Evolutionary conservation across 2,329 filamentous ascomycete genomes (phyloP).

Genomic region (Cercospora citrullina): DNA sequence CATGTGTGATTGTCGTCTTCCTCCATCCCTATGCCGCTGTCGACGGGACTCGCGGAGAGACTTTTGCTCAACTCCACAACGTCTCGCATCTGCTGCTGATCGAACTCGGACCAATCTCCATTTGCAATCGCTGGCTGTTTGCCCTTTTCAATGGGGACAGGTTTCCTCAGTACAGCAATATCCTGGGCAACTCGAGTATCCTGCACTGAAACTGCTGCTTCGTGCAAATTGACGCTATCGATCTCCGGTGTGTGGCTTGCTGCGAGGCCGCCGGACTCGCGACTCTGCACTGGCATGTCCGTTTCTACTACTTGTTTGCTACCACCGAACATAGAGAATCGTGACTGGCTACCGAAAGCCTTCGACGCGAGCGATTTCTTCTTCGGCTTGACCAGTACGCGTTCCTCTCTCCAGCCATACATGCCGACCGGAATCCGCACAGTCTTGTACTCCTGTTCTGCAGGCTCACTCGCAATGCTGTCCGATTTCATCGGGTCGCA

Average conservation of each 20-base stretch:
- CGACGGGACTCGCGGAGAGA: conserved; percentile 16
- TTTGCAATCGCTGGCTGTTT: conserved; percentile 3
- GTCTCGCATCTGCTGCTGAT: conserved; percentile 1
- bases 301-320: background rate
- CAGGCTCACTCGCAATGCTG: background rate
- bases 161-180: background rate
- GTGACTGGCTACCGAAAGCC: background rate
- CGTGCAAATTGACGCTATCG: background rate
- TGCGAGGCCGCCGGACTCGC: background rate
- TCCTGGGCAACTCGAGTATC: background rate
- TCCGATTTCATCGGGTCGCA: background rate
- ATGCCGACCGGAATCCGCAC: conserved; percentile 16
- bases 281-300: background rate
- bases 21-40: conserved; percentile 22
- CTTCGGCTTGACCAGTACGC: conserved; percentile 7
- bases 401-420: conserved; percentile 13
- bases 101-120: background rate
- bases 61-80: background rate
- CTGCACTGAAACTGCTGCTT: background rate
- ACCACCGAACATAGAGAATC: conserved; percentile 8
- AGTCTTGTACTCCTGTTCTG: conserved; percentile 5
- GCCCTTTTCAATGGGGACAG: background rate
- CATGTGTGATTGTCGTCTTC: conserved; percentile 2
- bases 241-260: background rate
- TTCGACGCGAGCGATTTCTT: background rate